phyloP scores from a whole-genome alignment of 441 rosid genomes.

The California macrophylla region DNA sequence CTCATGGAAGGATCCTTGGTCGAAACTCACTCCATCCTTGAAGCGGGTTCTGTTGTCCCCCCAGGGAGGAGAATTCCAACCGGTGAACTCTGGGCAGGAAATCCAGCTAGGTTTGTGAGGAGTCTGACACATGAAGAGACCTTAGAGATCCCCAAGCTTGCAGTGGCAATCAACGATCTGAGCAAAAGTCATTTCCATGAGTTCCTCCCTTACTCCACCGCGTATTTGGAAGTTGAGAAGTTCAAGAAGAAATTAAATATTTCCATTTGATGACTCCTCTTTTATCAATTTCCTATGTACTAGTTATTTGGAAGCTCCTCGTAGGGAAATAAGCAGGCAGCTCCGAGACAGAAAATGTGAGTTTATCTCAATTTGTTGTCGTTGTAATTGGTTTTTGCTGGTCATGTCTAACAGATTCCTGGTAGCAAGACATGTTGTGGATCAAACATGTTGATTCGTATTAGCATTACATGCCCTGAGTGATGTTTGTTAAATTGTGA shows the following conservation, averaged over 20 bases:
- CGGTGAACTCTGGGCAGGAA: slow-evolving; percentile 97
- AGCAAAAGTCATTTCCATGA: slow-evolving; percentile 69
- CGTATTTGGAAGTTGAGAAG: slow-evolving; percentile 89
- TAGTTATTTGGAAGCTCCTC: slow-evolving; percentile 18
- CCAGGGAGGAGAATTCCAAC: slow-evolving; percentile 95
- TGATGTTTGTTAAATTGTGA: neutral
- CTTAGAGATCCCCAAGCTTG: slow-evolving; percentile 83
- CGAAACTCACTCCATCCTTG: slow-evolving; percentile 85
- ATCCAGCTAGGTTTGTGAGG: slow-evolving; percentile 85
- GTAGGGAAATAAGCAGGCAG: slow-evolving; percentile 45
- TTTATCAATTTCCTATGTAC: slow-evolving; percentile 22
- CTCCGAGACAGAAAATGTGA: slow-evolving; percentile 34
- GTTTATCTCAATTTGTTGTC: slow-evolving; percentile 14
- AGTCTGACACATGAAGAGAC: slow-evolving; percentile 82
- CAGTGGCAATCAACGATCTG: slow-evolving; percentile 83
- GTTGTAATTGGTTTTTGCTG: slow-evolving; percentile 25
- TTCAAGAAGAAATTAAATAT: slow-evolving; percentile 69
- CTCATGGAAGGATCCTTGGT: slow-evolving; percentile 96
- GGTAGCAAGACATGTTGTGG: slow-evolving; percentile 17
- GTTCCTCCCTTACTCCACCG: slow-evolving; percentile 84
- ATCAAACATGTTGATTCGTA: neutral
- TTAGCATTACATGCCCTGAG: neutral
- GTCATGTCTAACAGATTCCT: slow-evolving; percentile 19
- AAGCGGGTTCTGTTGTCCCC: slow-evolving; percentile 93
- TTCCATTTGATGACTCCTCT: slow-evolving; percentile 32